phyloP scores from a whole-genome alignment of 805 yeast genomes.

The Myxozyma udenii region DNA sequence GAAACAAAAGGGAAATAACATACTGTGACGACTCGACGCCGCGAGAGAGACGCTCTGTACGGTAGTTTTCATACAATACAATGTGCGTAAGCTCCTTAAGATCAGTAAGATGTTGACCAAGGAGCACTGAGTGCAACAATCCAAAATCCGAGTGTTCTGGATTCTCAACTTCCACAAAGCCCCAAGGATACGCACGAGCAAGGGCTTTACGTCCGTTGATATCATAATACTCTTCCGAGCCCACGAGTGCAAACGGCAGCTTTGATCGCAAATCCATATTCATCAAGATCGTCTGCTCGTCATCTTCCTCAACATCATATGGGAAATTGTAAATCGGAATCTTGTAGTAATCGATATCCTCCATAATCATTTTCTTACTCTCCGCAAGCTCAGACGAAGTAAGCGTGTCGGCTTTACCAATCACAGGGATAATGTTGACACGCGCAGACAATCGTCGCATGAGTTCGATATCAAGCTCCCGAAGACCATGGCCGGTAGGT shows the following conservation, averaged over 20 bases:
- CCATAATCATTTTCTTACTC: conserved; percentile 53
- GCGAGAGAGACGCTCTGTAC: conserved; percentile 67
- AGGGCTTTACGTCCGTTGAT: conserved; percentile 43
- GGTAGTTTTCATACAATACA: conserved; percentile 69
- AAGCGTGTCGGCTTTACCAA: conserved; percentile 75
- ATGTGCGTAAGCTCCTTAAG: conserved; percentile 78
- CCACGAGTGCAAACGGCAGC: conserved; percentile 62
- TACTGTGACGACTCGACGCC: conserved; percentile 23
- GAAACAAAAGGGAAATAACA: not conserved
- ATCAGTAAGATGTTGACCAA: conserved; percentile 81
- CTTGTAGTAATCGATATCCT: conserved; percentile 54
- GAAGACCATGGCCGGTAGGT: conserved; percentile 52
- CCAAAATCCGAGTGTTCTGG: conserved; percentile 40
- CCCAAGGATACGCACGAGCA: conserved; percentile 66
- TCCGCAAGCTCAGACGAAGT: conserved; percentile 59
- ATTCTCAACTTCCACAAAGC: conserved; percentile 49
- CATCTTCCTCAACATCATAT: conserved; percentile 58
- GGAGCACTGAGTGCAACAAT: conserved; percentile 61
- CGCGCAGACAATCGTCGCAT: conserved; percentile 66
- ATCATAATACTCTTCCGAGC: conserved; percentile 46
- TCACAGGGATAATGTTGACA: conserved; percentile 80
- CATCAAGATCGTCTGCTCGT: conserved; percentile 40
- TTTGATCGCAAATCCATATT: conserved; percentile 44
- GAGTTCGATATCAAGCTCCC: conserved; percentile 69
- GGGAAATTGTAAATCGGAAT: conserved; percentile 74